These are phyloP conservation scores for Fraxinus baroniana DNA, from an alignment of 305 asterid species.

Conservation along the genomic window DNA sequence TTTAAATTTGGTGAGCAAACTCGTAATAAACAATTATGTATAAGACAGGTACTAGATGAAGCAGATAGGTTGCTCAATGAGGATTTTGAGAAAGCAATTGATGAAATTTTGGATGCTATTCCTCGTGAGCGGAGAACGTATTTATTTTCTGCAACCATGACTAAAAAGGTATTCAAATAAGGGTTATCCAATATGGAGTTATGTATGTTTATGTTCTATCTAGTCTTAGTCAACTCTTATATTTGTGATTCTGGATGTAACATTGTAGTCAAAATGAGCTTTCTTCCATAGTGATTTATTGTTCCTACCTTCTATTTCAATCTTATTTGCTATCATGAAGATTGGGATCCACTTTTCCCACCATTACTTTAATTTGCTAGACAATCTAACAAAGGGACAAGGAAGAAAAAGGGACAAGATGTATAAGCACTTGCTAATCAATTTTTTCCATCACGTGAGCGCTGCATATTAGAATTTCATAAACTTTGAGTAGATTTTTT, in stretches of 20 bases:
- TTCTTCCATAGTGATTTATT: background rate
- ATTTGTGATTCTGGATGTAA: background rate
- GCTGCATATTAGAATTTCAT: background rate
- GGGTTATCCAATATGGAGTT: background rate
- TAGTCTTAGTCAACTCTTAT: background rate
- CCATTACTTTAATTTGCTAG: background rate
- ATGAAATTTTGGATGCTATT: constrained; percentile 65
- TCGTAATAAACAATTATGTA: background rate
- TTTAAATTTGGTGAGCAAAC: background rate
- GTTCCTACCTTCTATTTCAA: background rate
- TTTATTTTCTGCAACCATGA: constrained; percentile 96
- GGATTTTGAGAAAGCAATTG: constrained; percentile 81
- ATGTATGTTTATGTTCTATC: background rate
- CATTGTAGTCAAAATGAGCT: background rate
- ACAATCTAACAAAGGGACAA: background rate
- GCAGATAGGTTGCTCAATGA: constrained; percentile 89
- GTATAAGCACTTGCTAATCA: background rate
- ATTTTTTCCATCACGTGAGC: background rate
- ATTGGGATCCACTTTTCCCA: background rate
- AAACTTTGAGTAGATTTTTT: background rate
- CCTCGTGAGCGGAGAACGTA: constrained; percentile 81
- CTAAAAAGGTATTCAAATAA: constrained; percentile 57
- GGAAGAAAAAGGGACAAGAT: background rate
- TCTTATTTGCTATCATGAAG: background rate
- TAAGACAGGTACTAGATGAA: constrained; percentile 80